phyloP scores from a whole-genome alignment of 805 yeast species.

The Candida yuanshanica region DNA sequence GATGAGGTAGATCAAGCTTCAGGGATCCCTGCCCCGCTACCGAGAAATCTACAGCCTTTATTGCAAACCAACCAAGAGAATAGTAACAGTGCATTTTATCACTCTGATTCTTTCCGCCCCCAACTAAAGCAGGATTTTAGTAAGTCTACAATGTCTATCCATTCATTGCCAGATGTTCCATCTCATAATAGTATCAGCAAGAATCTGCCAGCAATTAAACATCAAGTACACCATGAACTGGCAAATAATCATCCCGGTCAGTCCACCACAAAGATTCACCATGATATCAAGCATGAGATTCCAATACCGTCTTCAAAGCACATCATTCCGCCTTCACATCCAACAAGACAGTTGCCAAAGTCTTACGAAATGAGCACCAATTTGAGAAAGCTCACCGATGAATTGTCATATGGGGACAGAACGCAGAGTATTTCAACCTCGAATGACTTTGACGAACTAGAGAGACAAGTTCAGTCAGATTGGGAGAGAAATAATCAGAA shows the following conservation, averaged over 20 bases:
- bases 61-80: neutral
- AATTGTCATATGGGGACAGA: neutral
- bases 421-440: constrained; percentile 1
- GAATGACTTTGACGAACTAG: constrained; percentile 28
- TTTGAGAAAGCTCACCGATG: constrained; percentile 3
- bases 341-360: neutral
- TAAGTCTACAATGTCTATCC: constrained; percentile 10
- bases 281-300: no score
- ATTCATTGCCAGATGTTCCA: constrained; percentile 23
- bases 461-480: constrained; percentile 29
- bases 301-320: no score
- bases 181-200: constrained; percentile 5
- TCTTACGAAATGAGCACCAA: neutral
- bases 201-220: constrained; percentile 5
- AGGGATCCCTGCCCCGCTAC: constrained; percentile 20
- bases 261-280: no score
- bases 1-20: neutral
- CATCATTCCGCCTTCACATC: neutral
- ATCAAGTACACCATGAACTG: neutral
- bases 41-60: constrained; percentile 7
- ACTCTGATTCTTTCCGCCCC: neutral
- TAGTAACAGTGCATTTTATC: neutral
- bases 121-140: neutral
- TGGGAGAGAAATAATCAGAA: constrained; percentile 17
- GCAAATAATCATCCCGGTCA: neutral